Conservation (phyloP, 495 filamentous ascomycete genomes). For the Aspergillus egyptiacus region DNA sequence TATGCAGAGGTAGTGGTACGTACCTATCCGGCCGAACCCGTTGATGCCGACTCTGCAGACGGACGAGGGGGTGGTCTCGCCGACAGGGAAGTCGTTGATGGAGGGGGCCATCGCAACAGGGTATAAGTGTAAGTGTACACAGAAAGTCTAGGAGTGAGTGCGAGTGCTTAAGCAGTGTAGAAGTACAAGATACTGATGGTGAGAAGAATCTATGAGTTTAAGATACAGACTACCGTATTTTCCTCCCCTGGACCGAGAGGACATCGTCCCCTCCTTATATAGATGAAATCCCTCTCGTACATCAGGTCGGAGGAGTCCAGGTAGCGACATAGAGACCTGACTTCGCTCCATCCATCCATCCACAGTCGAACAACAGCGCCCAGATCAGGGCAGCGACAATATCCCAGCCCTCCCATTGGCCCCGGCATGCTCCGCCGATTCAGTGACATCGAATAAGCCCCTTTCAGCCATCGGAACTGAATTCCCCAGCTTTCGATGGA, state of each 20-base stretch:
- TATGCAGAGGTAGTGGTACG: background rate
- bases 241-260: too few species aligned
- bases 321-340: too few species aligned
- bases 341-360: too few species aligned
- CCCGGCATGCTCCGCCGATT: background rate
- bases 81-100: slow-evolving; percentile 2
- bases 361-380: too few species aligned
- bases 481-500: background rate
- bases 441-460: background rate
- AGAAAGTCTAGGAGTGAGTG: too few species aligned
- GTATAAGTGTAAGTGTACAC: background rate
- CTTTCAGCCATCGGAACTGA: background rate
- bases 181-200: too few species aligned
- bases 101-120: background rate
- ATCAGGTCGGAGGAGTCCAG: too few species aligned
- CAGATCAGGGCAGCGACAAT: background rate
- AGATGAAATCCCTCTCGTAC: too few species aligned
- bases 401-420: background rate
- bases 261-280: too few species aligned
- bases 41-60: slow-evolving; percentile 5
- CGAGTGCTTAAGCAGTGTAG: too few species aligned
- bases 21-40: slow-evolving; percentile 6
- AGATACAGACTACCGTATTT: background rate
- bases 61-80: background rate
- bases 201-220: background rate